A percentile compares a stretch with the other conserved stretches of the same genome.
Evolutionary conservation across 1,284 basidiomycete genomes (phyloP).

Genomic region (Fomes fomentarius): DNA sequence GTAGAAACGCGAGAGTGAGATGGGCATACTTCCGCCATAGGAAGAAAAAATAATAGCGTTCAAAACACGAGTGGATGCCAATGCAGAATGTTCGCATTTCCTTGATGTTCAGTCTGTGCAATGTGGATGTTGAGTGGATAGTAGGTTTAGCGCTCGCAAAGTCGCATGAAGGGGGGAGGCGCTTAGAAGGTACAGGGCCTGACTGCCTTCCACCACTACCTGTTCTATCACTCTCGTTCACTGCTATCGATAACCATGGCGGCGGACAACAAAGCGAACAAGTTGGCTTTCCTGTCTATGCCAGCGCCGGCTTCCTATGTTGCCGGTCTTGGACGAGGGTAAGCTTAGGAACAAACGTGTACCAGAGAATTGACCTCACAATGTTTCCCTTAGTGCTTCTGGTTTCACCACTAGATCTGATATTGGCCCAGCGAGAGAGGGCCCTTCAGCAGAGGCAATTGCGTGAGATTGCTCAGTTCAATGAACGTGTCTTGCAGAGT

Average conservation of each 20-base stretch:
- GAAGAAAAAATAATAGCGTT: too few relatives aligned
- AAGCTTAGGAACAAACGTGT: constrained; percentile 33
- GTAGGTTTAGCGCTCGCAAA: too few relatives aligned
- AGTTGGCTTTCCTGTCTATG: constrained; percentile 83
- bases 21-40: too few relatives aligned
- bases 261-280: constrained; percentile 64
- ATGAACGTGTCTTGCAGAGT: constrained; percentile 22
- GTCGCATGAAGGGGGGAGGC: too few relatives aligned
- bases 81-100: too few relatives aligned
- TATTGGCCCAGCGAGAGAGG: constrained; percentile 97
- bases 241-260: constrained; percentile 40
- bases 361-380: constrained; percentile 8
- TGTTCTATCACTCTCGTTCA: background rate
- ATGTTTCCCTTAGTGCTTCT: constrained; percentile 67
- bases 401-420: constrained; percentile 99
- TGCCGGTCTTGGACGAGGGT: constrained; percentile 96
- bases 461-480: too few relatives aligned
- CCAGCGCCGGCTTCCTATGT: constrained; percentile 93
- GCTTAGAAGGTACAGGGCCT: too few relatives aligned
- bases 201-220: background rate
- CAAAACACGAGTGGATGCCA: too few relatives aligned
- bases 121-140: too few relatives aligned
- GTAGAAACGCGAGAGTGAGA: too few relatives aligned
- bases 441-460: constrained; percentile 86
- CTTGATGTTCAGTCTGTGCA: too few relatives aligned